phyloP scores from a whole-genome alignment of 768 basidiomycete species.

The Amanita phalloides region DNA sequence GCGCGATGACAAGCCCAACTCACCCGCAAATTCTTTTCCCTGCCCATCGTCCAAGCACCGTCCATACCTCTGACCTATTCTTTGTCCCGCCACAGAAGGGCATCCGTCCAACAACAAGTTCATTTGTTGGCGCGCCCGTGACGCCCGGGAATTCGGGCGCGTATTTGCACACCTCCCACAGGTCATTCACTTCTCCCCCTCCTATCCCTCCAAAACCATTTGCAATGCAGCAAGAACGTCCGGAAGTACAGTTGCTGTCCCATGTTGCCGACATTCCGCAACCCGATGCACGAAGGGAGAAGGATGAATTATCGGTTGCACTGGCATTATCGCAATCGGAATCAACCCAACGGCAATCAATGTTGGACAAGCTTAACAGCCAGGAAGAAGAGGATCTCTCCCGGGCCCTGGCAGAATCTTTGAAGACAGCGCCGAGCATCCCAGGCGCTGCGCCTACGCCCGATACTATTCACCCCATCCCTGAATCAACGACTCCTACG shows the following conservation, averaged over 20 bases:
- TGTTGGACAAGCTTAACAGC: slow-evolving; percentile 21
- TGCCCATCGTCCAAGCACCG: slow-evolving; percentile 19
- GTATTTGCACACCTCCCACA: slow-evolving; percentile 4
- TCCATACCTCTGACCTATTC: slow-evolving; percentile 21
- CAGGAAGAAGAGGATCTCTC: slow-evolving; percentile 62
- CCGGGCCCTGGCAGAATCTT: slow-evolving; percentile 48
- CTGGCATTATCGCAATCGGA: slow-evolving; percentile 41
- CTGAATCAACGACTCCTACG: background rate
- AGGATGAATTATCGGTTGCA: slow-evolving; percentile 35
- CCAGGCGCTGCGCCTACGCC: background rate
- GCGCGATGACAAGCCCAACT: background rate
- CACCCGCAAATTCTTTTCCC: slow-evolving; percentile 18
- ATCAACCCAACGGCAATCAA: slow-evolving; percentile 19
- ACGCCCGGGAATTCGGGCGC: background rate
- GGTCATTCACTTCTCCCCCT: slow-evolving; percentile 18
- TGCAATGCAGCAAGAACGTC: background rate
- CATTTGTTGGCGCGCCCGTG: background rate
- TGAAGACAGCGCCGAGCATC: slow-evolving; percentile 6
- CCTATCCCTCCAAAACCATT: slow-evolving; percentile 30
- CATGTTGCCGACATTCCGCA: background rate
- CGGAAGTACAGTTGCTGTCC: background rate
- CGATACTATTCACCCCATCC: background rate
- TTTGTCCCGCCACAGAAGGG: slow-evolving; percentile 12
- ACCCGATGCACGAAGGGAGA: slow-evolving; percentile 10
- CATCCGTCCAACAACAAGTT: background rate